Base-by-base conservation (phyloP, 2,329 filamentous ascomycete species). In the Mycosphaerelloides madeirae region DNA sequence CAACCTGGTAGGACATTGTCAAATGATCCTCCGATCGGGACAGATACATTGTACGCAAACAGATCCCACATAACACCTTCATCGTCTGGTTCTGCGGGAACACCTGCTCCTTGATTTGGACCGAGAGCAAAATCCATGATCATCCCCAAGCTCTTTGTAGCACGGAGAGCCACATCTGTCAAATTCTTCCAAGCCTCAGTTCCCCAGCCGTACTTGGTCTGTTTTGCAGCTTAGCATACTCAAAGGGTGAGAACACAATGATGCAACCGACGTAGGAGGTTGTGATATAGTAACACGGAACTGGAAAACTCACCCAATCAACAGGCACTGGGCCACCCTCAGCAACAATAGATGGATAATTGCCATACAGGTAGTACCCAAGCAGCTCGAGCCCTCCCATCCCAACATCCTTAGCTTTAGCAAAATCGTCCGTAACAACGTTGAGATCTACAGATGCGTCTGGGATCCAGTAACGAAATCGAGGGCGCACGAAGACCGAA, bases 81-180 rank as follows among this genome's bases (percentile, higher is more conserved):
- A 35, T 64, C 57, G 16, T 61, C 52, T 3, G 51, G 46, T n/a
- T 51, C 43, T 13, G 62, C 57, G 1, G 72, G 73, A 3, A 74
- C 69, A 12, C 74, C 74, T 35, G 68, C 63, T 3, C 73, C 74
- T 52, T 73, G 68, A 46, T 72, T 73, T 0, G 73, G 67, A 0
- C 73, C 73, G 1, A 76, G 37, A 0, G 68, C 60, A 51, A 73
- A 71, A 49, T 77, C 73, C 53, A 77, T 64, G 3, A 68, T 43
- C 8, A 75, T 34, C 0, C 59, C 66, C 14, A 48, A 14, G 0
- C 70, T 65, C 13, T 64, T 57, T 9, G 59, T 51, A 2, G 68
- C 65, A 42, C 65, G 41, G 8, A 67, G 42, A 7, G 59, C 50
- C 16, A 62, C 46, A 1, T 71, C 65, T 9, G 63, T 56, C 8